Base-by-base conservation (phyloP, 805 yeast species). In the Spathaspora arborariae region DNA sequence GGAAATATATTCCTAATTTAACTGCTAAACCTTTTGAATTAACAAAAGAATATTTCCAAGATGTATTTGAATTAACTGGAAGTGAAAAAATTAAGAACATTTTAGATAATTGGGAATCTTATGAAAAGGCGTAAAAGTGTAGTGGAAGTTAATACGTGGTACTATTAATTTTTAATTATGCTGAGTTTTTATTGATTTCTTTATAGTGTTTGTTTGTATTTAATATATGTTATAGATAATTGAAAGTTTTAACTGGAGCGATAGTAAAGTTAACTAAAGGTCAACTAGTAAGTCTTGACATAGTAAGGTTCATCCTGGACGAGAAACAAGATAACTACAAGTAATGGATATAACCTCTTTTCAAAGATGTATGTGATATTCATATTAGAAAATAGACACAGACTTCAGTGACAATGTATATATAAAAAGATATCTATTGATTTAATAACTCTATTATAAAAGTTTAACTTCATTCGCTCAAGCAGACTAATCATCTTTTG, bases 21-120 rank as follows among this genome's bases (percentile, higher is more conserved):
- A 95, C 99, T 55, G 99, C 99, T 53, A 88, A 82, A 74, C 99
- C 99, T 58, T 94, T 94, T 68, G 83, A 86, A 72, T 85, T 94
- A 58, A 85, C 98, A 37, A 94, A 89, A 76, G 98, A 91, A 69
- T 94, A 94, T 76, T 94, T 94, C 77, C 86, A 95, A 76, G 96
- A 88, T 59, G 99, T 94, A 45, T 94, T 92, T 67, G 80, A 84
- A 49, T 80, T 94, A 68, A 94, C 99, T 43, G 84, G 86, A 38
- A 87, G 96, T 43, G 96, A 88, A 45, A 89, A 88, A 79, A 87
- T 95, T 65, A 89, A 89, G 76, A 75, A 79, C 43, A 87, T 94
- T 58, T 73, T 94, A 55, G 97, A 94, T 54, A 89, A 90, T 79
- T 94, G 99, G 99, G 97, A 89, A 62, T 74, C 79, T 56, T 92